Evolutionary conservation across 1,139 yeast genomes (phyloP), one percentile per base, ranked within the genome.

Genomic region (Geotrichum armillariae): DNA sequence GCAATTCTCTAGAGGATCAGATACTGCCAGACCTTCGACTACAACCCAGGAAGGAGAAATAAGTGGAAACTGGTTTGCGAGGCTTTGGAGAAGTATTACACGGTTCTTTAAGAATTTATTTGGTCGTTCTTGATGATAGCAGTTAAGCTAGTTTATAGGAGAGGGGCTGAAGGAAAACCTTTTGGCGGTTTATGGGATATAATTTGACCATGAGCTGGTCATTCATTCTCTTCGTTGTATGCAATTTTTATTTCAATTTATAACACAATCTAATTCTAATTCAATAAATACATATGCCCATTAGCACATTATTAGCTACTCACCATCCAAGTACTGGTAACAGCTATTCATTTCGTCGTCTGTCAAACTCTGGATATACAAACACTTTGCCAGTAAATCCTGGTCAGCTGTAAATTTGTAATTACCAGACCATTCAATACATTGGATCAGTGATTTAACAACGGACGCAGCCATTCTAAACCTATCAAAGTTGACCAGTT

Each of bases 361-460:
- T 40, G 88, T 81, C 53, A 90, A 72, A 1, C 93, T 78, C 59
- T 86, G 82, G 55, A 90, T 78, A 67, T 90, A 90, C 41, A 90
- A 76, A 67, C 97, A 89, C 65, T 84, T 88, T 50, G 95, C 85
- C 54, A 90, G 68, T 29, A 89, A 67, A 51, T 86, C 91, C 7
- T 78, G 76, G 52, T 83, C 71, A 2, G 72, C 64, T 70, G 66
- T 43, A 50, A 75, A 66, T 27, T 66, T 58, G 69, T 87, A 89
- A 56, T 84, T 75, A 46, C 76, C 74, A 0, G 94, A 80, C 94
- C 96, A 88, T 63, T 88, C 95, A 49, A 89, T 86, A 62, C 88
- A 80, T 64, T 87, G 90, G 40, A 91, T 78, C 53, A 91, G 77
- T 6, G 85, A 81, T 64, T 86, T 85, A 40, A 89, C 91, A 46